Evolutionary conservation across 768 basidiomycete genomes (phyloP), one percentile per base, ranked within the genome.

Genomic region (Russula abietina): DNA sequence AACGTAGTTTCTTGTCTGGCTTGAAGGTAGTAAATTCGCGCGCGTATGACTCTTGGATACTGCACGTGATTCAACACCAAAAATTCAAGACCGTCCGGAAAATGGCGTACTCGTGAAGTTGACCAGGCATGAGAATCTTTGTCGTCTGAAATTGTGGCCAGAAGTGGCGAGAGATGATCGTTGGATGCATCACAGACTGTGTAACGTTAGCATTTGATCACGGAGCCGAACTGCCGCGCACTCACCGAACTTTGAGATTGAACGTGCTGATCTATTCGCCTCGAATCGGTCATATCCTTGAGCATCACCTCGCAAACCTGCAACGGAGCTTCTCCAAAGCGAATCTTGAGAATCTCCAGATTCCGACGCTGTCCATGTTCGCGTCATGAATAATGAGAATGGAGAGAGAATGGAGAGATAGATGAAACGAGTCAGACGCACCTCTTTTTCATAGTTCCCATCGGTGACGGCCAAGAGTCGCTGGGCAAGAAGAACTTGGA

Each of bases 291-390:
- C 85, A 98, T 90, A 72, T 99, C 97, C 70, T 87, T 91, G 71
- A 98, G 77, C 97, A 99, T 98, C 59, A 99, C 94, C 71, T 98
- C 96, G 77, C 95, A 98, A 6, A 93, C 90, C 72, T 97, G 93
- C 60, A 99, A 74, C 2, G 93, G 86, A 1, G 86, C 80, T 69
- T 98, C 97, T 24, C 97, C 97, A 69, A 99, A 99, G 3, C 97
- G 88, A 59, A 95, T 83, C 77, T 98, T 98, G 64, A 99, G 76
- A 48, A 95, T 91, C 73, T 97, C 95, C 63, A 98, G 85, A 69
- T 92, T 97, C 26, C 89, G 82, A 22, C 95, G 85, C 93, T 98
- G 69, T 11, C 52, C 22, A 14, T 16, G 64, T 32, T 32, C 28
- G n/a, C 22, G 14, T 11, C 19, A 61, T 36, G 10, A 19, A 26